Percentiles rank a stretch among this genome's conserved stretches.
These are phyloP conservation scores for Wickerhamiella domercqiae DNA, from an alignment of 805 yeast species.

Conservation along the genomic window DNA sequence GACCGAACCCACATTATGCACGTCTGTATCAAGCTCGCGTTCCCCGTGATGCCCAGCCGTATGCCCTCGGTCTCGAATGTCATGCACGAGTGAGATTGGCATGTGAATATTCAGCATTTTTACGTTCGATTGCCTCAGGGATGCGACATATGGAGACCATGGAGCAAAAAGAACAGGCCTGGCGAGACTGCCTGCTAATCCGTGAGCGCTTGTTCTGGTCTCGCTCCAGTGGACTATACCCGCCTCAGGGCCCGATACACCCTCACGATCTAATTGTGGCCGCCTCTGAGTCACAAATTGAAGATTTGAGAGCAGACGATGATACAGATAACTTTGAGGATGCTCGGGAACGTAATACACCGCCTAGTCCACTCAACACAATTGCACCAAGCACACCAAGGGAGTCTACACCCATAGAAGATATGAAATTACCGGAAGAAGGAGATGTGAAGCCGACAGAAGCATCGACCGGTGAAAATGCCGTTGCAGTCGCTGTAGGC, in stretches of 20 bases:
- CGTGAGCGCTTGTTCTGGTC: constrained; percentile 73
- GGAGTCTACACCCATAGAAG: too few species aligned
- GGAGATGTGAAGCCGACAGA: too few species aligned
- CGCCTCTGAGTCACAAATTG: too few species aligned
- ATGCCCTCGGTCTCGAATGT: constrained; percentile 67
- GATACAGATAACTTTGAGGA: too few species aligned
- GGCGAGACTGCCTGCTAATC: constrained; percentile 49
- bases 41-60: constrained; percentile 14
- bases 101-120: constrained; percentile 67
- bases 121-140: constrained; percentile 46
- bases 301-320: too few species aligned
- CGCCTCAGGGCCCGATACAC: constrained; percentile 3
- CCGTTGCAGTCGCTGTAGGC: too few species aligned
- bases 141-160: constrained; percentile 44
- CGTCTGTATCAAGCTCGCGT: constrained; percentile 53
- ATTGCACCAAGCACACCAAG: too few species aligned
- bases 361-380: too few species aligned
- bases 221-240: constrained; percentile 40
- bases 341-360: too few species aligned
- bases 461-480: too few species aligned
- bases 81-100: constrained; percentile 61
- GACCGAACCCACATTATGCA: constrained; percentile 58
- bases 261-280: too few species aligned
- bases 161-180: constrained; percentile 31
- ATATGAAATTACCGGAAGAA: too few species aligned